Percentiles rank a stretch among this genome's conserved stretches.
Conservation (phyloP, 106 monocot genomes). For the Triglochin maritima region DNA sequence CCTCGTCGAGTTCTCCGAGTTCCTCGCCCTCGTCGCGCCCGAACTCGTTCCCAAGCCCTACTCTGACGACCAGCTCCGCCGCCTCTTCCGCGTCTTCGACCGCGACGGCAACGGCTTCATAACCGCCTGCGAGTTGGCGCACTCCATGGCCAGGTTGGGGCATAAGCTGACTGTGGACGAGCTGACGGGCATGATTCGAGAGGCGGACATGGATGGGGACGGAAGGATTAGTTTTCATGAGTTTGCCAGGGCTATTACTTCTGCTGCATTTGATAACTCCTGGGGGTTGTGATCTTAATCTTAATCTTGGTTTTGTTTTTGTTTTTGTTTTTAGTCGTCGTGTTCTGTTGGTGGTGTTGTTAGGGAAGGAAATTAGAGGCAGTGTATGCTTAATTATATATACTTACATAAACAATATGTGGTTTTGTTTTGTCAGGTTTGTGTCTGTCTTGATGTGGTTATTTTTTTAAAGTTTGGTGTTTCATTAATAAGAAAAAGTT, state of each 20-base stretch:
- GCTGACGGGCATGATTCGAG: slow-evolving; percentile 89
- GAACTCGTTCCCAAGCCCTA: slow-evolving; percentile 14
- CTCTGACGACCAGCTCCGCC: slow-evolving; percentile 31
- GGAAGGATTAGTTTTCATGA: slow-evolving; percentile 70
- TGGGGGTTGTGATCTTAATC: slow-evolving; percentile 30
- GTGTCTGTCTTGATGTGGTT: not conserved
- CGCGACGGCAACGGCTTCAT: slow-evolving; percentile 75
- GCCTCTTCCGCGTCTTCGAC: slow-evolving; percentile 66
- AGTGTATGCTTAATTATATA: not conserved
- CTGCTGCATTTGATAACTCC: slow-evolving; percentile 55
- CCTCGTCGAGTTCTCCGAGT: slow-evolving; percentile 86
- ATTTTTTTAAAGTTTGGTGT: no score
- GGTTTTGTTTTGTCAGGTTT: not conserved
- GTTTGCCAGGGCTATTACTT: slow-evolving; percentile 65
- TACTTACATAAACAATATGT: not conserved
- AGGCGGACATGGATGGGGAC: slow-evolving; percentile 77
- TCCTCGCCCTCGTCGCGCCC: slow-evolving; percentile 52
- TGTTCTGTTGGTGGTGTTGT: no score
- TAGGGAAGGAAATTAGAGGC: not conserved
- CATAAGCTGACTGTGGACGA: slow-evolving; percentile 70
- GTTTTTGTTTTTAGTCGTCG: no score
- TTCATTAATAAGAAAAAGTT: no score
- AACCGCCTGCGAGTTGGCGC: slow-evolving; percentile 78
- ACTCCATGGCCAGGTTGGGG: slow-evolving; percentile 84
- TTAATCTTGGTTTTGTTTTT: no score